A percentile compares a stretch with the other conserved stretches of the same genome.
phyloP scores from a whole-genome alignment of 176 grass and related monocot genomes.

The Oryza nivara region DNA sequence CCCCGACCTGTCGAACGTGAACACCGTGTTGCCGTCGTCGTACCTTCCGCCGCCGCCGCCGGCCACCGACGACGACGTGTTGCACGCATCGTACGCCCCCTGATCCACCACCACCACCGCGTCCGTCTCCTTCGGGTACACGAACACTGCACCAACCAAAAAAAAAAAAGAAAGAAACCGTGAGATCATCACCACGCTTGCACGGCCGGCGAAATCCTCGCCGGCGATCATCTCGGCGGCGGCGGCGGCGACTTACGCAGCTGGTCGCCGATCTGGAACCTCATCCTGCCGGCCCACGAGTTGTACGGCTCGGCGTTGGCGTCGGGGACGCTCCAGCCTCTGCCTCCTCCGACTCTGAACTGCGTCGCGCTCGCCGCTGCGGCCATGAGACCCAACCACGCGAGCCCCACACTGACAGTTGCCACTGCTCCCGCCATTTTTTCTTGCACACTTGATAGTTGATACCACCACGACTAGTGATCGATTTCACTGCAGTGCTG shows the following conservation, averaged over 20 bases:
- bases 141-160: conserved; percentile 57
- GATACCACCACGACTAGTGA: no score
- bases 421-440: conserved; percentile 37
- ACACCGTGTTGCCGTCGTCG: conserved; percentile 63
- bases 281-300: conserved; percentile 47
- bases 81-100: conserved; percentile 69
- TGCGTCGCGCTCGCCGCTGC: conserved; percentile 51
- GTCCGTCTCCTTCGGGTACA: conserved; percentile 60
- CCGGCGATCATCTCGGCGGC: background rate
- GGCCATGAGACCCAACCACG: conserved; percentile 20
- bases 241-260: conserved; percentile 49
- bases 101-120: conserved; percentile 68
- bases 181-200: background rate
- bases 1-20: conserved; percentile 66
- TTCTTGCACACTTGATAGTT: background rate
- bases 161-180: background rate
- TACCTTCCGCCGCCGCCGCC: conserved; percentile 31
- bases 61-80: conserved; percentile 43
- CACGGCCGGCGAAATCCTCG: background rate
- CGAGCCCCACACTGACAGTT: background rate
- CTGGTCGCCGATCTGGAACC: conserved; percentile 70
- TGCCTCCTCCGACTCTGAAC: conserved; percentile 63
- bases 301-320: conserved; percentile 49
- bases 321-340: conserved; percentile 59
- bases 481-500: background rate